Evolutionary conservation across 73 alveolate species (phyloP), one percentile per base, ranked within the genome.

Genomic region (Paramecium biaurelia): DNA sequence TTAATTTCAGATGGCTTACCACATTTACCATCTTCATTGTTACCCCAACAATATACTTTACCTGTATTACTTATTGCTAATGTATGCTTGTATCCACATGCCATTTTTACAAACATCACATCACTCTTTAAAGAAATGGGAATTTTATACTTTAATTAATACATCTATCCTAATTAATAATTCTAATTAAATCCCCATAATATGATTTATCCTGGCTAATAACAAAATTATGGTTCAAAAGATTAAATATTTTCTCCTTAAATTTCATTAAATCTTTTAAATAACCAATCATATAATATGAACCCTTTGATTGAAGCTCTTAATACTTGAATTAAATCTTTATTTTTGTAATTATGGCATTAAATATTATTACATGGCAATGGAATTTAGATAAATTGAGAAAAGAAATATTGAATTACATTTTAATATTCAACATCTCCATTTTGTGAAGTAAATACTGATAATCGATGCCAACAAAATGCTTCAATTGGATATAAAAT

Each of bases 11-110:
- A 34, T 30, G 45, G 84, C 5, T 14, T 47, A 3, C 90, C 90
- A 45, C 90, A 79, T 79, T 79, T 79, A n/a, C 90, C 90, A 43
- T 79, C 45, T 45, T 79, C 90, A 79, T 79, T 79, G 18, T 47
- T 24, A 18, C 90, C 90, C 90, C 90, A 79, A 79, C 90, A 79
- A 79, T 43, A 79, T 20, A 79, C 47, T 30, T 14, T 24, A 8
- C 56, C 56, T 15, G 6, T 42, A 24, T 7, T 47, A 21, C 72
- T 23, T 37, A 79, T 21, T 23, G 90, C 90, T 45, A 79, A 43
- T 5, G 90, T 79, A 24, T 79, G 90, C 20, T 79, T 79, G 28
- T 79, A 45, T 6, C 90, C 90, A 79, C 90, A 79, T 41, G 90
- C 34, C 18, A 79, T 43, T 14, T 79, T 41, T 18, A 34, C 28